These are phyloP conservation scores for Scopulariopsis brevicaulis DNA, from an alignment of 2,329 filamentous ascomycete genomes.

Conservation along the genomic window DNA sequence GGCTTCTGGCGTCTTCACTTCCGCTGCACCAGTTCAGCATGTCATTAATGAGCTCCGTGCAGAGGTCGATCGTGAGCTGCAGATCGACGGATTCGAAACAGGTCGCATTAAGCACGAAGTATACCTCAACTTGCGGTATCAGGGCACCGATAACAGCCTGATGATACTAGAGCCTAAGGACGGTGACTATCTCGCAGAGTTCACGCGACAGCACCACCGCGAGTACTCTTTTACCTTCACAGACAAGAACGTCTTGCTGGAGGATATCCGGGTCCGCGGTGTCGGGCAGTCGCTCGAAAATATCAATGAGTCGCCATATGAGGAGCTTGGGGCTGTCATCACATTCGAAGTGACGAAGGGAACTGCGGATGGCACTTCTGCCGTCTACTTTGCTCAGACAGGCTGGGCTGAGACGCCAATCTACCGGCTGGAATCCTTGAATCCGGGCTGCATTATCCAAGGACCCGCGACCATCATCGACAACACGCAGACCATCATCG, in stretches of 20 bases:
- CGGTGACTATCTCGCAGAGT: constrained; percentile 23
- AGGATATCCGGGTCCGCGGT: constrained; percentile 28
- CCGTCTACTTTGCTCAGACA: constrained; percentile 14
- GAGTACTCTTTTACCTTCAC: constrained; percentile 60
- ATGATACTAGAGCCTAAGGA: constrained; percentile 19
- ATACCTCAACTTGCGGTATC: constrained; percentile 31
- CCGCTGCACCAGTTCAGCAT: constrained; percentile 9
- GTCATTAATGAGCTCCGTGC: constrained; percentile 27
- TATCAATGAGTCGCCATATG: not conserved
- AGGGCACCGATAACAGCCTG: constrained; percentile 12
- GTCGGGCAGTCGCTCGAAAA: constrained; percentile 15
- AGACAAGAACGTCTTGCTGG: constrained; percentile 25
- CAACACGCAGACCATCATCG: constrained; percentile 63
- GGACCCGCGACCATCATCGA: constrained; percentile 65
- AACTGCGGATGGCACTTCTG: constrained; percentile 8
- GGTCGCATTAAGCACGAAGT: constrained; percentile 28
- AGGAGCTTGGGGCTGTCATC: constrained; percentile 1
- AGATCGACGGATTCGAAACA: constrained; percentile 26
- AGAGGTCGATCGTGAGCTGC: constrained; percentile 1
- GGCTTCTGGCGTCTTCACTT: constrained; percentile 13
- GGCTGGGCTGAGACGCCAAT: constrained; percentile 14
- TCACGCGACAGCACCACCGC: constrained; percentile 59
- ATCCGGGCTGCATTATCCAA: not conserved
- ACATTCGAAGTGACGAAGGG: not conserved
- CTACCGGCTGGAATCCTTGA: constrained; percentile 9